Percentiles rank a stretch among this genome's conserved stretches.
These are phyloP conservation scores for Teratosphaeria destructans DNA, from an alignment of 2,329 filamentous ascomycete genomes.

Conservation along the genomic window DNA sequence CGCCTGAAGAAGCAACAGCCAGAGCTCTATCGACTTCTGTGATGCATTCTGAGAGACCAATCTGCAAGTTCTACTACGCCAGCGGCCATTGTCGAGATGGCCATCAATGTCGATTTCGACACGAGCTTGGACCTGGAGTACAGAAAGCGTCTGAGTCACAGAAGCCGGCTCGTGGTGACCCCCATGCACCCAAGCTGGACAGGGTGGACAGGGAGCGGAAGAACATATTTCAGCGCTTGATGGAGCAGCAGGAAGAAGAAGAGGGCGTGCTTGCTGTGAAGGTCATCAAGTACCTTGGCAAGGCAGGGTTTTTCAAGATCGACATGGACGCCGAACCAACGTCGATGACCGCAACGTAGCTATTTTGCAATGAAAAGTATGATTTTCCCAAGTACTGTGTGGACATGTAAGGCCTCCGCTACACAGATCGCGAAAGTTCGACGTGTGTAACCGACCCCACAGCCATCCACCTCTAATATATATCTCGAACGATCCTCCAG, in stretches of 20 bases:
- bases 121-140: constrained; percentile 13
- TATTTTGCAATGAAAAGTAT: neutral
- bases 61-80: constrained; percentile 22
- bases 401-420: too few species aligned
- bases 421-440: too few species aligned
- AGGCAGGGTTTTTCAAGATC: constrained; percentile 29
- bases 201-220: constrained; percentile 6
- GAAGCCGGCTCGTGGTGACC: constrained; percentile 5
- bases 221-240: constrained; percentile 21
- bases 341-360: neutral
- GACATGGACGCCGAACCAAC: neutral
- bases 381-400: neutral
- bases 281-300: constrained; percentile 38
- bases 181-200: constrained; percentile 10
- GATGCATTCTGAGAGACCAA: constrained; percentile 1
- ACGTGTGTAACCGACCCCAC: too few species aligned
- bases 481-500: too few species aligned
- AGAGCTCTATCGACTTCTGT: constrained; percentile 15
- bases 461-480: too few species aligned
- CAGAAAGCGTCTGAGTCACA: constrained; percentile 1
- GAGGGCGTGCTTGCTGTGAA: constrained; percentile 32
- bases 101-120: constrained; percentile 22
- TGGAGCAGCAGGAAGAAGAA: constrained; percentile 36
- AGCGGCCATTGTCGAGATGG: constrained; percentile 25
- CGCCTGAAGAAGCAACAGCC: constrained; percentile 30